Conservation (phyloP, 2,329 filamentous ascomycete species). For the Microsporum canis region DNA sequence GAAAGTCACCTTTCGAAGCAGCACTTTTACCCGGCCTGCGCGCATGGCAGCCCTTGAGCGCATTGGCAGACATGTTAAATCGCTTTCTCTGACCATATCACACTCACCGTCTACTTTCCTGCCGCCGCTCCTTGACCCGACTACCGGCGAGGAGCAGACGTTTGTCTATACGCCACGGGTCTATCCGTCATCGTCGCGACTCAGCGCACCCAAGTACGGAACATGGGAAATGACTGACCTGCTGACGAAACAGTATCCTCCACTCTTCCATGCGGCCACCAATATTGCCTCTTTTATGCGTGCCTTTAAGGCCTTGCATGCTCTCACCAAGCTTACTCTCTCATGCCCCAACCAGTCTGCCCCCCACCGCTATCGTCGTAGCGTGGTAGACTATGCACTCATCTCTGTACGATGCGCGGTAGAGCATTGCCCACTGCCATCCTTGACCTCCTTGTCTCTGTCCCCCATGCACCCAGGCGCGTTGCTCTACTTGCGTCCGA, state of each 20-base stretch:
- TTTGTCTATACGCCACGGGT: slow-evolving; percentile 74
- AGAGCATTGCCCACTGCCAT: slow-evolving; percentile 57
- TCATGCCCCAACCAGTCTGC: slow-evolving; percentile 62
- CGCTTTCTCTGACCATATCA: slow-evolving; percentile 64
- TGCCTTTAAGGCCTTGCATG: slow-evolving; percentile 56
- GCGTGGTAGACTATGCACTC: slow-evolving; percentile 76
- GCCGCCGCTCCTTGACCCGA: slow-evolving; percentile 69
- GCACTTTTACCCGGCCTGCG: slow-evolving; percentile 62
- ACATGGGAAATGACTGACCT: slow-evolving; percentile 68
- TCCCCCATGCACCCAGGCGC: slow-evolving; percentile 62
- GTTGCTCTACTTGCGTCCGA: slow-evolving; percentile 65
- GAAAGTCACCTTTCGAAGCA: slow-evolving; percentile 42
- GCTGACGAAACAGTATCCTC: slow-evolving; percentile 75
- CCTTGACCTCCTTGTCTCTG: slow-evolving; percentile 59
- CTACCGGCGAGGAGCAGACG: slow-evolving; percentile 62
- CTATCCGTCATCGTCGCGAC: slow-evolving; percentile 46
- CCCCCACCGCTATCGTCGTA: slow-evolving; percentile 59
- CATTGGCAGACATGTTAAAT: slow-evolving; percentile 68
- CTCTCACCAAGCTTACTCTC: slow-evolving; percentile 62
- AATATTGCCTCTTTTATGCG: slow-evolving; percentile 76
- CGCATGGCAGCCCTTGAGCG: slow-evolving; percentile 63
- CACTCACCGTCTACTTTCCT: slow-evolving; percentile 71
- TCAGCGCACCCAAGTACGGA: slow-evolving; percentile 60
- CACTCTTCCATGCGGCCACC: slow-evolving; percentile 78
- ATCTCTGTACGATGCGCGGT: slow-evolving; percentile 76